phyloP scores from a whole-genome alignment of 345 rosid species.

The Punica granatum region DNA sequence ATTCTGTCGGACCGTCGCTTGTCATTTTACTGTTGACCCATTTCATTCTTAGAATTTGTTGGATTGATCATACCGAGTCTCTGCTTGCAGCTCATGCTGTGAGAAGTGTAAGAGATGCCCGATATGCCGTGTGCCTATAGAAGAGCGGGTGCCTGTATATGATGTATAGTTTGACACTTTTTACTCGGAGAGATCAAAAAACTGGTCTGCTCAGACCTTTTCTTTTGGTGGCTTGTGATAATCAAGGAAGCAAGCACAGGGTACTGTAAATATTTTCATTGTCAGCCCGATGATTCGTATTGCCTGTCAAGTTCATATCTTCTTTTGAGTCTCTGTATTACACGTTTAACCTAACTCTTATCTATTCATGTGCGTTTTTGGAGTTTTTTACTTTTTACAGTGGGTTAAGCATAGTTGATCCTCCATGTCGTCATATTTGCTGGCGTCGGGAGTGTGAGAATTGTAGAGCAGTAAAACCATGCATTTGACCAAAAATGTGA shows the following conservation, averaged over 20 bases:
- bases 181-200: not conserved
- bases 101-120: constrained; percentile 88
- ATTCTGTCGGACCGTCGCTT: not conserved
- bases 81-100: constrained; percentile 58
- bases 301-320: too few relatives aligned
- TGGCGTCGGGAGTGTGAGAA: too few relatives aligned
- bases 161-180: constrained; percentile 40
- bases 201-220: not conserved
- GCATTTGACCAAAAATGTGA: too few relatives aligned
- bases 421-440: too few relatives aligned
- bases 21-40: not conserved
- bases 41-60: not conserved
- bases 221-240: not conserved
- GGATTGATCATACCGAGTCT: not conserved
- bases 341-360: too few relatives aligned
- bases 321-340: too few relatives aligned
- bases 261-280: not conserved
- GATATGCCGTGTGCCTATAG: constrained; percentile 67
- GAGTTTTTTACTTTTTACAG: too few relatives aligned
- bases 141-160: constrained; percentile 56
- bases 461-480: too few relatives aligned
- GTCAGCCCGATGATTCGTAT: not conserved
- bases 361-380: too few relatives aligned
- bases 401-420: too few relatives aligned
- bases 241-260: not conserved